Evolutionary conservation across 1,284 basidiomycete species (phyloP).

Genomic region (Thecaphora frezii): DNA sequence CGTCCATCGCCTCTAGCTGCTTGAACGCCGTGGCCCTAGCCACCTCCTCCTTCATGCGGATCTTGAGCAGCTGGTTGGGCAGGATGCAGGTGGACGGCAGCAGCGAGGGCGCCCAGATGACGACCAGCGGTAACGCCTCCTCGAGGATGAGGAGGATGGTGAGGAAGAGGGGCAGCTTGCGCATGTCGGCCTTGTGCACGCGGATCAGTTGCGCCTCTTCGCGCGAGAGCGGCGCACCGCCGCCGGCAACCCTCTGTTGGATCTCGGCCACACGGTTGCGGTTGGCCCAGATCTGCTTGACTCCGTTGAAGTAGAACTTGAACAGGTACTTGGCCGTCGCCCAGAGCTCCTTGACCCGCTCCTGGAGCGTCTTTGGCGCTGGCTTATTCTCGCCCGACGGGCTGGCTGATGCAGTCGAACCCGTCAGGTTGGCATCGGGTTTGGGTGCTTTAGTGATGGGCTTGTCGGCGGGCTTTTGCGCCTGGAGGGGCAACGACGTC

Average conservation of each 20-base stretch:
- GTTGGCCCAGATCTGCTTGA: conserved; percentile 57
- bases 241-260: conserved; percentile 17
- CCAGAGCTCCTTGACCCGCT: conserved; percentile 39
- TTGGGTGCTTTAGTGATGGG: no score
- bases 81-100: conserved; percentile 83
- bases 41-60: conserved; percentile 45
- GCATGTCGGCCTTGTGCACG: conserved; percentile 47
- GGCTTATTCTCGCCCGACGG: no score
- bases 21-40: conserved; percentile 33
- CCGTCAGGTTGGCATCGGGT: no score
- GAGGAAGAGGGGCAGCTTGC: conserved; percentile 77
- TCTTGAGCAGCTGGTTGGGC: conserved; percentile 70
- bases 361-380: conserved; percentile 16
- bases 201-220: conserved; percentile 45
- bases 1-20: conserved; percentile 11
- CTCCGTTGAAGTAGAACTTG: conserved; percentile 55
- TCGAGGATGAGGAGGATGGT: conserved; percentile 75
- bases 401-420: no score
- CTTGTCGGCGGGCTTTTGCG: no score
- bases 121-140: conserved; percentile 79
- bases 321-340: conserved; percentile 53
- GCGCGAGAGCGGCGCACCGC: conserved; percentile 25
- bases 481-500: no score
- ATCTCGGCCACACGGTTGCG: conserved; percentile 31
- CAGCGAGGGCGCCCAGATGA: conserved; percentile 79